A percentile compares a stretch with the other conserved stretches of the same genome.
Evolutionary conservation across 1,284 basidiomycete genomes (phyloP).

Genomic region (Tetrapyrgos nigripes): DNA sequence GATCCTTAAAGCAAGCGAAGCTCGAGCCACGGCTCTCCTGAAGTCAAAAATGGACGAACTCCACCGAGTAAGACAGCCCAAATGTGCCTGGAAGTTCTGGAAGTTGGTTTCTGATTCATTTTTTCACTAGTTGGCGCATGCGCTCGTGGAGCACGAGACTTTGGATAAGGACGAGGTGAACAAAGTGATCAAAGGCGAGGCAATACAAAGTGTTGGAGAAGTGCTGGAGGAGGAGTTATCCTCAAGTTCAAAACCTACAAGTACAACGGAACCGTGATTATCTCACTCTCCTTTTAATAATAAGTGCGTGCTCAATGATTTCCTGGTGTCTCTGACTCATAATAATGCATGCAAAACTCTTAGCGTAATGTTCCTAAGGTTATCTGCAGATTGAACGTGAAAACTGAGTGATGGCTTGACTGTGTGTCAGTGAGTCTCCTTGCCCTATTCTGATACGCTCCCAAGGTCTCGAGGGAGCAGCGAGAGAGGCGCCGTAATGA

Average conservation of each 20-base stretch:
- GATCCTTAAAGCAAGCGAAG: slow-evolving; percentile 78
- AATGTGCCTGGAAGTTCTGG: slow-evolving; percentile 1
- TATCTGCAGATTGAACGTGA: too few species aligned
- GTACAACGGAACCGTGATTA: slow-evolving; percentile 30
- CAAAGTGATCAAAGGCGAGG: slow-evolving; percentile 84
- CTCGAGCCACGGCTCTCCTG: slow-evolving; percentile 73
- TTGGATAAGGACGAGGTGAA: slow-evolving; percentile 85
- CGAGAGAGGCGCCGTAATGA: too few species aligned
- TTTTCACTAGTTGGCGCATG: slow-evolving; percentile 76
- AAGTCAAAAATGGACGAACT: slow-evolving; percentile 80
- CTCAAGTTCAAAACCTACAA: slow-evolving; percentile 17
- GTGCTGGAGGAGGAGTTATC: slow-evolving; percentile 64
- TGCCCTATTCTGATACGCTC: too few species aligned
- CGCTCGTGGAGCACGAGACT: slow-evolving; percentile 95
- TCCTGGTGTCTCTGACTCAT: not conserved
- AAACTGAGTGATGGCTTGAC: too few species aligned
- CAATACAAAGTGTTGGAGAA: slow-evolving; percentile 71
- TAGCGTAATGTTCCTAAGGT: too few species aligned
- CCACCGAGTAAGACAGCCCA: slow-evolving; percentile 65
- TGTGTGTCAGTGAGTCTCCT: too few species aligned
- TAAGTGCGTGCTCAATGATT: not conserved
- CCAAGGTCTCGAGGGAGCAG: too few species aligned
- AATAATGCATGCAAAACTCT: too few species aligned
- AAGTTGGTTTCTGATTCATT: slow-evolving; percentile 17
- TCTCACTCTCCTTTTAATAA: not conserved